Evolutionary conservation across 192 early-diverging fungal species (phyloP).

Genomic region (Gigaspora rosea): DNA sequence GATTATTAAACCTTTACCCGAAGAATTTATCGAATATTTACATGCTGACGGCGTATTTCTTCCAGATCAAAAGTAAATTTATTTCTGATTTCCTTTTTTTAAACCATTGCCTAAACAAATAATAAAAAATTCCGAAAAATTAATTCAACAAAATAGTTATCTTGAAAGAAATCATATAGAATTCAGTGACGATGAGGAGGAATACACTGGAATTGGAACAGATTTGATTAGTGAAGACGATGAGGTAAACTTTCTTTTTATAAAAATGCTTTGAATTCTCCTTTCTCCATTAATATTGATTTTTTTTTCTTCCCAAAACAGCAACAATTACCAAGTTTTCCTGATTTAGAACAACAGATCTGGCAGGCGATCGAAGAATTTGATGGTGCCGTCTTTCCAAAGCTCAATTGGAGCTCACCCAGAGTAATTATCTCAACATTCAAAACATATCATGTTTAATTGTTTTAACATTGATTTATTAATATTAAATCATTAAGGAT

Average conservation of each 20-base stretch:
- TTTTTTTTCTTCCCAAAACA: not conserved
- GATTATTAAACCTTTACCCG: constrained; percentile 69
- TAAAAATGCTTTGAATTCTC: no score
- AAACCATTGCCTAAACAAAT: not conserved
- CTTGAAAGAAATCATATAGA: no score
- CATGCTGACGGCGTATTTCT: constrained; percentile 83
- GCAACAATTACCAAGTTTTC: constrained; percentile 56
- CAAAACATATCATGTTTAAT: not conserved
- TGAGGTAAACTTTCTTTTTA: no score
- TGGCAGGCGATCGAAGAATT: constrained; percentile 65
- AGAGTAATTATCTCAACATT: constrained; percentile 48
- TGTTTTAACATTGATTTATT: no score
- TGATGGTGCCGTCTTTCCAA: constrained; percentile 87
- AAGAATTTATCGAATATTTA: constrained; percentile 83
- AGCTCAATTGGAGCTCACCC: constrained; percentile 95
- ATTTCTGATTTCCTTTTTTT: not conserved
- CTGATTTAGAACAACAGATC: constrained; percentile 65
- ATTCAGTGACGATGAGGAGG: no score
- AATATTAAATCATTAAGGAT: constrained; percentile 50
- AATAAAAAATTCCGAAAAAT: not conserved
- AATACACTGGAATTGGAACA: no score
- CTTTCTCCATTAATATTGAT: no score
- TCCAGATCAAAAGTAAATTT: constrained; percentile 63
- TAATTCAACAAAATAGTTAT: not conserved
- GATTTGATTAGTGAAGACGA: no score